Percentiles rank a stretch among this genome's conserved stretches.
These are phyloP conservation scores for Botryotinia globosa DNA, from an alignment of 2,329 filamentous ascomycete species.

Conservation along the genomic window DNA sequence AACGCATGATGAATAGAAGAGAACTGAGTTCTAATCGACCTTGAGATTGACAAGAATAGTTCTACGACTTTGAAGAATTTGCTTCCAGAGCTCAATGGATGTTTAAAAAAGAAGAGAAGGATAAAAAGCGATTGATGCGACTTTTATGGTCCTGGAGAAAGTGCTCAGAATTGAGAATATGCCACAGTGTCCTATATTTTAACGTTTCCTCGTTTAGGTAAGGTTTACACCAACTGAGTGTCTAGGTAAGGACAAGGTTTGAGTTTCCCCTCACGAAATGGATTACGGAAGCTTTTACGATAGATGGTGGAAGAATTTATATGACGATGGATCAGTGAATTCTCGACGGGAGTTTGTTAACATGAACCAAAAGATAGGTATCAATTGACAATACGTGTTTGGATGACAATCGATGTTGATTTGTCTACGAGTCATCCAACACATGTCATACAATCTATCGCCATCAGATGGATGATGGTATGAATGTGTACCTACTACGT, in stretches of 20 bases:
- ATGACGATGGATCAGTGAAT: neutral
- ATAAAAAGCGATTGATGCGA: constrained; percentile 10
- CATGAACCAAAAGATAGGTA: neutral
- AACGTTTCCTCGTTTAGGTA: constrained; percentile 21
- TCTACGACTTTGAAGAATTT: constrained; percentile 26
- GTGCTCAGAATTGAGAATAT: constrained; percentile 22
- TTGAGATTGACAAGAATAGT: constrained; percentile 23
- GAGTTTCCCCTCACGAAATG: neutral
- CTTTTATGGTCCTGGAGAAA: constrained; percentile 19
- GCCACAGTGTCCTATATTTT: constrained; percentile 22
- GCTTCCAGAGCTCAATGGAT: constrained; percentile 35
- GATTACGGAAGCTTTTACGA: neutral
- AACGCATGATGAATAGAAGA: constrained; percentile 61
- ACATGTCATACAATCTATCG: neutral
- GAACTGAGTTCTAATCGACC: constrained; percentile 28
- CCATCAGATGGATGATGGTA: neutral
- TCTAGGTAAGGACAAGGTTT: neutral
- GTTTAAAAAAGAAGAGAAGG: constrained; percentile 21
- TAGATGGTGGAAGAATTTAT: neutral
- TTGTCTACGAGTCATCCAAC: neutral
- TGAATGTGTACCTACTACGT: too few species aligned
- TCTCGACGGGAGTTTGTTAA: neutral
- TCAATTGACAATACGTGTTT: neutral
- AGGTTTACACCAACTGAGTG: neutral
- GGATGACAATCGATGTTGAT: neutral